Evolutionary conservation across 2,329 filamentous ascomycete species (phyloP).

Genomic region (Volutella citrinella): DNA sequence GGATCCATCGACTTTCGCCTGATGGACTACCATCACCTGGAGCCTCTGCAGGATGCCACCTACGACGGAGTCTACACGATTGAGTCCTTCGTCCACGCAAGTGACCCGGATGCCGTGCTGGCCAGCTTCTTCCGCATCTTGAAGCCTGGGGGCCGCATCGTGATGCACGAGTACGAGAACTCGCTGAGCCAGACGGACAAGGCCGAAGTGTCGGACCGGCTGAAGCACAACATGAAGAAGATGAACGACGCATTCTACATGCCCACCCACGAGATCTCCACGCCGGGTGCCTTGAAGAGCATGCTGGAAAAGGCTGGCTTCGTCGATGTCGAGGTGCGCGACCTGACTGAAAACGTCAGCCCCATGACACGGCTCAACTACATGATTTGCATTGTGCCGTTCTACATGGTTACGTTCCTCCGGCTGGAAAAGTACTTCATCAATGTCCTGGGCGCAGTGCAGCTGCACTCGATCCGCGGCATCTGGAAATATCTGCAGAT

Average conservation of each 20-base stretch:
- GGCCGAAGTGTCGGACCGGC: slow-evolving; percentile 25
- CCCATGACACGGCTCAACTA: slow-evolving; percentile 49
- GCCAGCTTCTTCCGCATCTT: slow-evolving; percentile 45
- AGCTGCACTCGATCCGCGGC: no score
- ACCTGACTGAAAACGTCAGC: slow-evolving; percentile 44
- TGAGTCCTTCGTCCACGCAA: slow-evolving; percentile 55
- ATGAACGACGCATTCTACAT: slow-evolving; percentile 44
- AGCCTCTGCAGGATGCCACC: slow-evolving; percentile 32
- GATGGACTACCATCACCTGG: slow-evolving; percentile 52
- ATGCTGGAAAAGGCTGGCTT: slow-evolving; percentile 45
- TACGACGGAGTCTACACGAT: slow-evolving; percentile 54
- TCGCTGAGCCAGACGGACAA: slow-evolving; percentile 18
- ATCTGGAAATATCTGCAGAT: slow-evolving; percentile 7
- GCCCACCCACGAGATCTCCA: slow-evolving; percentile 40
- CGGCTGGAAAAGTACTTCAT: slow-evolving; percentile 43
- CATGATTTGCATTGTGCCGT: slow-evolving; percentile 43
- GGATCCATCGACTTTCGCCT: slow-evolving; percentile 35
- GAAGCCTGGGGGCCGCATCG: slow-evolving; percentile 44
- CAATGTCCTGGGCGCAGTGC: slow-evolving; percentile 36
- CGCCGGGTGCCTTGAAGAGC: slow-evolving; percentile 35
- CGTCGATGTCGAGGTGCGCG: slow-evolving; percentile 38
- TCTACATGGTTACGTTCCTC: slow-evolving; percentile 40
- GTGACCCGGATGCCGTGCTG: slow-evolving; percentile 41
- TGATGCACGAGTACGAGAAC: slow-evolving; percentile 47
- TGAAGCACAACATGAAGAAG: slow-evolving; percentile 20